These are phyloP conservation scores for Psilocybe tampanensis DNA, from an alignment of 768 basidiomycete genomes.

Conservation along the genomic window DNA sequence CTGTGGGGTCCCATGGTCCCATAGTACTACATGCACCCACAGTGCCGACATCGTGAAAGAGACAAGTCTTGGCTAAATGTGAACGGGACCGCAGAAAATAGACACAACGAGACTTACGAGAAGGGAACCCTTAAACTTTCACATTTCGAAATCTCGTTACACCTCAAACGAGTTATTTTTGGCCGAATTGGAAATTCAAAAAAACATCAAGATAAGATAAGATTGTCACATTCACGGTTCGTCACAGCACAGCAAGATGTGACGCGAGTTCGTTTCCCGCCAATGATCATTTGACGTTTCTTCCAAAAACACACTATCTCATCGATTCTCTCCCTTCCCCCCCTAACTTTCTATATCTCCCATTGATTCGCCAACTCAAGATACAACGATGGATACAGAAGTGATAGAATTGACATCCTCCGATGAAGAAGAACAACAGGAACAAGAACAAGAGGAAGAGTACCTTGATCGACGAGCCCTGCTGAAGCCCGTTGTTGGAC, in stretches of 20 bases:
- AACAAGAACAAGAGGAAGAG: constrained; percentile 25
- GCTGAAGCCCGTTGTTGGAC: constrained; percentile 67
- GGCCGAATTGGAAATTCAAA: constrained; percentile 1
- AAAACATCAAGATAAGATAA: constrained; percentile 2
- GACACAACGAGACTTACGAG: not conserved
- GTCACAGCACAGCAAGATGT: constrained; percentile 1
- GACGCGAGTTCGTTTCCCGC: not conserved
- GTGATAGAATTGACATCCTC: constrained; percentile 38
- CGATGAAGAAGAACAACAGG: constrained; percentile 32
- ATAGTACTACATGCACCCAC: not conserved
- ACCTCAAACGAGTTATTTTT: constrained; percentile 1
- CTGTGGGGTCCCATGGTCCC: too few relatives aligned
- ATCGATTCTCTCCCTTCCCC: not conserved
- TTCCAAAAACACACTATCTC: not conserved
- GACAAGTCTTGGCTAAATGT: not conserved
- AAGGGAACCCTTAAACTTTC: not conserved
- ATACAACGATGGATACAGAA: constrained; percentile 18
- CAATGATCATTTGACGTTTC: too few relatives aligned
- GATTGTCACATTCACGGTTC: constrained; percentile 4
- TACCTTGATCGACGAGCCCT: constrained; percentile 50
- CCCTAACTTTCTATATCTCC: not conserved
- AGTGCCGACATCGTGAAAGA: not conserved
- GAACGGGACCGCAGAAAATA: constrained; percentile 3
- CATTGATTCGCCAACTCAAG: not conserved
- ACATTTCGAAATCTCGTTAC: constrained; percentile 7